Conservation (phyloP, 352 stramenopile species). For the Saprolegnia parasitica region DNA sequence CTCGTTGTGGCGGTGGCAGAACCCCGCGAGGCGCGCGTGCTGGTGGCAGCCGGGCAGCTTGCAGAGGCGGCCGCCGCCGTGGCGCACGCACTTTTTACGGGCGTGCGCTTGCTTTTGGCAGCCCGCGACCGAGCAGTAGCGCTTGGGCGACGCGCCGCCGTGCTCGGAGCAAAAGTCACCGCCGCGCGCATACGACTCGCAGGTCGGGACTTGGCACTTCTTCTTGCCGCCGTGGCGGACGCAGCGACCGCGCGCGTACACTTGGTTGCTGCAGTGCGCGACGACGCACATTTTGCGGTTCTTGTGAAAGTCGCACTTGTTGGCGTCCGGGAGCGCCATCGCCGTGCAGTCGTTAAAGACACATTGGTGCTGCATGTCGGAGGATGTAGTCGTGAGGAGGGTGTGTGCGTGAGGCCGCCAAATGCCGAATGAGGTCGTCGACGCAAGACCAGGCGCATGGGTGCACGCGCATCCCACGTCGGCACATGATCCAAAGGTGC, state of each 20-base stretch:
- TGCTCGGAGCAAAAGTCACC: conserved; percentile 28
- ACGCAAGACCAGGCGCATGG: neutral
- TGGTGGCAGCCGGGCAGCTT: conserved; percentile 20
- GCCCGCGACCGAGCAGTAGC: conserved; percentile 25
- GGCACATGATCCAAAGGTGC: conserved; percentile 15
- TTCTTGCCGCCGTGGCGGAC: conserved; percentile 83
- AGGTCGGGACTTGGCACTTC: conserved; percentile 70
- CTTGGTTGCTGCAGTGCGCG: conserved; percentile 28
- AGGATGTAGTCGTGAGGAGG: neutral
- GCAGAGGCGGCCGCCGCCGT: conserved; percentile 24
- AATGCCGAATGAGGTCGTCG: conserved; percentile 6
- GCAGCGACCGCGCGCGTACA: conserved; percentile 48
- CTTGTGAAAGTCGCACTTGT: conserved; percentile 29
- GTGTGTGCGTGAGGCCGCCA: neutral
- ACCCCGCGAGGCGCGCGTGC: conserved; percentile 18
- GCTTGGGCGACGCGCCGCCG: conserved; percentile 19
- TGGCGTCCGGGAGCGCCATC: conserved; percentile 13
- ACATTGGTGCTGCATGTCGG: conserved; percentile 4
- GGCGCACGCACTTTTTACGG: conserved; percentile 23
- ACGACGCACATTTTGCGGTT: conserved; percentile 19
- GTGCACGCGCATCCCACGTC: neutral
- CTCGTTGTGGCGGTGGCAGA: conserved; percentile 28
- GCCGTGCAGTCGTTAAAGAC: conserved; percentile 26
- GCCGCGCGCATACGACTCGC: conserved; percentile 41
- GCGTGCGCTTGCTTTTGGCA: conserved; percentile 26